A percentile compares a stretch with the other conserved stretches of the same genome.
Evolutionary conservation across 805 yeast species (phyloP).

Genomic region (Priceomyces medius): DNA sequence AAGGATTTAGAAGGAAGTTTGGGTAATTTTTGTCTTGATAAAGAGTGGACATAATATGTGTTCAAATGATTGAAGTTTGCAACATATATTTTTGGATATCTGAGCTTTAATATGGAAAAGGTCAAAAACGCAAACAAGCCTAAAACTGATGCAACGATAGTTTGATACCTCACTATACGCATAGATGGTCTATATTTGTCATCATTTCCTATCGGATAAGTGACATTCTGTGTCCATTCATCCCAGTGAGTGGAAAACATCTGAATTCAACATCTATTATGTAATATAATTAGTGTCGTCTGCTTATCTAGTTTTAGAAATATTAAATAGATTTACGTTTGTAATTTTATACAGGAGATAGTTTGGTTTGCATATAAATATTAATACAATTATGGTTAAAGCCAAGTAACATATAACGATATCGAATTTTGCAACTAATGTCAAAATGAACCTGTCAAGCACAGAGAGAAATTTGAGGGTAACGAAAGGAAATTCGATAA

Average conservation of each 20-base stretch:
- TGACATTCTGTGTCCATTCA: slow-evolving; percentile 3
- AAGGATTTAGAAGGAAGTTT: slow-evolving; percentile 52
- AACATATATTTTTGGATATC: slow-evolving; percentile 80
- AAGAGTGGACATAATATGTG: slow-evolving; percentile 40
- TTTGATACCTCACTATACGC: slow-evolving; percentile 74
- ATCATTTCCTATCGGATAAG: slow-evolving; percentile 3
- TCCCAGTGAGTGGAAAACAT: not conserved
- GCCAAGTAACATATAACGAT: too few species aligned
- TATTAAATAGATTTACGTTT: too few species aligned
- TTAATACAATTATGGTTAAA: too few species aligned
- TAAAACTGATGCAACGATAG: slow-evolving; percentile 62
- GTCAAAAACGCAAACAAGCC: slow-evolving; percentile 68
- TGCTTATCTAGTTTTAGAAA: not conserved
- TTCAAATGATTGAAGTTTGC: slow-evolving; percentile 63
- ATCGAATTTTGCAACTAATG: too few species aligned
- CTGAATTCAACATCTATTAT: not conserved
- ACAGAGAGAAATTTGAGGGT: too few species aligned
- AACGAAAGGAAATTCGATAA: too few species aligned
- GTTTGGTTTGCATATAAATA: too few species aligned
- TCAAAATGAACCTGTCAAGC: too few species aligned
- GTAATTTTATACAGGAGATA: too few species aligned
- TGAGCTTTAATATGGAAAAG: slow-evolving; percentile 68
- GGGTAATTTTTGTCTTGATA: slow-evolving; percentile 55
- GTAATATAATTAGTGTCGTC: not conserved
- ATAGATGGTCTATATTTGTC: slow-evolving; percentile 17